Conservation (phyloP, 345 rosid species). For the Brassica incana region DNA sequence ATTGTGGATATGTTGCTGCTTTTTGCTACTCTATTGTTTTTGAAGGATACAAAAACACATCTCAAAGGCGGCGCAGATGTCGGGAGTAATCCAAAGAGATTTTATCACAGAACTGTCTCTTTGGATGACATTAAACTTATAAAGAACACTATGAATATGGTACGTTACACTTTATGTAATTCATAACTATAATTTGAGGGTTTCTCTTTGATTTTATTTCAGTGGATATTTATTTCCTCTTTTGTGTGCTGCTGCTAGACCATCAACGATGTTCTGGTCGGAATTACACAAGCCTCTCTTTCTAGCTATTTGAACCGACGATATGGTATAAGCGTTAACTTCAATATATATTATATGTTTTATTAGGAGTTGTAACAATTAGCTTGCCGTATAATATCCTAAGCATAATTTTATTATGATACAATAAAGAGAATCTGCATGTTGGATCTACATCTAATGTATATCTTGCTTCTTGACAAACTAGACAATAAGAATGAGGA, state of each 20-base stretch:
- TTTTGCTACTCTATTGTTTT: slow-evolving; percentile 44
- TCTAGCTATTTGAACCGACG: slow-evolving; percentile 46
- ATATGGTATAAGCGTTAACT: slow-evolving; percentile 4
- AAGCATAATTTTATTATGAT: too few relatives aligned
- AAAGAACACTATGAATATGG: slow-evolving; percentile 37
- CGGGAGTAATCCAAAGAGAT: slow-evolving; percentile 28
- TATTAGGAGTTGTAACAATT: neutral
- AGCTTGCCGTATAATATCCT: neutral
- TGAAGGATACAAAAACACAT: slow-evolving; percentile 54
- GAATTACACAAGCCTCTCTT: slow-evolving; percentile 64
- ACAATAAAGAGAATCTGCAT: too few relatives aligned
- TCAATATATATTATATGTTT: neutral
- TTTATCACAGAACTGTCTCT: slow-evolving; percentile 47
- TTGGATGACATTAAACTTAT: slow-evolving; percentile 58
- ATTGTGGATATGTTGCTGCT: slow-evolving; percentile 44
- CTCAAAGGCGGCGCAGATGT: slow-evolving; percentile 38
- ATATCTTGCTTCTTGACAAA: slow-evolving; percentile 15
- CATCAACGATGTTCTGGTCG: slow-evolving; percentile 64
- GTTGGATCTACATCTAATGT: neutral
- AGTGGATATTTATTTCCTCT: slow-evolving; percentile 10
- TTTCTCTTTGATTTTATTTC: neutral
- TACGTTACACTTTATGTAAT: neutral
- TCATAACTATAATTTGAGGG: neutral
- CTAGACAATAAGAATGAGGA: slow-evolving; percentile 8
- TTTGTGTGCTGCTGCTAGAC: slow-evolving; percentile 44